Evolutionary conservation across 139 green algal species (phyloP), one percentile per base, ranked within the genome.

Genomic region (Volvox reticuliferus): DNA sequence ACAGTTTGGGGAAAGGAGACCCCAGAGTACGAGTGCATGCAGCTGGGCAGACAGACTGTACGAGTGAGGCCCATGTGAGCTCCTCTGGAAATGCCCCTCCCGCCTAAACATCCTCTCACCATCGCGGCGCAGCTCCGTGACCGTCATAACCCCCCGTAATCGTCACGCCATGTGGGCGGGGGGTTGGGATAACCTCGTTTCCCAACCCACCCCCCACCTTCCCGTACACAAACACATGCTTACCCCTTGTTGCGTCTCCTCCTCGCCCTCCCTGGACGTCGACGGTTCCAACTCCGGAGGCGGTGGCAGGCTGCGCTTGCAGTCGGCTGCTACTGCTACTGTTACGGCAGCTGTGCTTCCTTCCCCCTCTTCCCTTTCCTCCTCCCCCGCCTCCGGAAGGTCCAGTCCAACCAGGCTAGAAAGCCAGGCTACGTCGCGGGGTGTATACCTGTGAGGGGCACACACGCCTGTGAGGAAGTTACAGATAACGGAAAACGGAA

Each of bases 391-490:
- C 0, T 13, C 30, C 1, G 85, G 36, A 55, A 9, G 44, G 44
- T 9, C 44, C 69, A 89, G 37, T 2, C 85, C 85, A 0, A 0
- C 44, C 17, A 89, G 68, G 18, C 36, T 30, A 17, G 18, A 5
- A 69, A 89, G 69, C 85, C 85, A 89, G 5, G 71, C 85, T 2
- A 28, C 68, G 13, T 82, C 85, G 2, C 85, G 85, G 16, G 44
- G 1, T 0, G 85, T 71, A 68, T 89, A 82, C 85, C 85, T 89
- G 67, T 26, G 13, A 35, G 24, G 21, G 22, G 2, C 22, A 20
- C 21, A 30, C 35, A 30, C 22, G 20, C 26, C 5, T 2, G 71
- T 79, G 21, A 5, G 6, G 71, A 20, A 9, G 71, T 30, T n/a
- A 20, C 32, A 30, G 71, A 20, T 14, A 55, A 55, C 44, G 9